Evolutionary conservation across 108 stramenopile genomes (phyloP).

Genomic region (Cyclotella baltica): DNA sequence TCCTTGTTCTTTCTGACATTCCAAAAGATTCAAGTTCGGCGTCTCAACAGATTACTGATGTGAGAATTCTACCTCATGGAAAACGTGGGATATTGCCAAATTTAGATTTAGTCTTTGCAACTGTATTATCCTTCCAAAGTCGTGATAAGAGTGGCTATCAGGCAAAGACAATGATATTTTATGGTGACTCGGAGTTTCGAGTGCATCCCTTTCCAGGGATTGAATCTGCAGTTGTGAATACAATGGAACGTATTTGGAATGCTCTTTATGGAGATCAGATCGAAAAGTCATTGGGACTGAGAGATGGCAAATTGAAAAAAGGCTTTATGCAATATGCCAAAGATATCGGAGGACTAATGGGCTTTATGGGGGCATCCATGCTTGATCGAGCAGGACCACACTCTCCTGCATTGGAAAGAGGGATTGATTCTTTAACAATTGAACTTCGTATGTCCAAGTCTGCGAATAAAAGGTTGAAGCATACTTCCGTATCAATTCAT

Average conservation of each 20-base stretch:
- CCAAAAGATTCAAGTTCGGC: neutral
- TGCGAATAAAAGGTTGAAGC: neutral
- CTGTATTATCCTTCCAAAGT: constrained; percentile 46
- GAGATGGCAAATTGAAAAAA: constrained; percentile 6
- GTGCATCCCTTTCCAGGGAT: constrained; percentile 27
- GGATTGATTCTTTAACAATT: constrained; percentile 85
- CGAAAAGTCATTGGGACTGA: constrained; percentile 19
- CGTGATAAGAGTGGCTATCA: constrained; percentile 7
- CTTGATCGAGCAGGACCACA: constrained; percentile 65
- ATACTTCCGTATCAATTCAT: constrained; percentile 26
- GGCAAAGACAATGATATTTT: constrained; percentile 21
- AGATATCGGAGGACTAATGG: constrained; percentile 59
- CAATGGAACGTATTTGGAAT: neutral
- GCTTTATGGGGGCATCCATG: constrained; percentile 47
- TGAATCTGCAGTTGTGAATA: constrained; percentile 1
- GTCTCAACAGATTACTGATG: constrained; percentile 22
- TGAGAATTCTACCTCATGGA: constrained; percentile 76
- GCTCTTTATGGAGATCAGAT: neutral
- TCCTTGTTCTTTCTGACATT: constrained; percentile 65
- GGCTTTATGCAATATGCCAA: constrained; percentile 51
- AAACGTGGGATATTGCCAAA: constrained; percentile 80
- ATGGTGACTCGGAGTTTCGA: constrained; percentile 38
- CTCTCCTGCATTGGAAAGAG: constrained; percentile 69
- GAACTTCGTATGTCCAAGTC: constrained; percentile 42
- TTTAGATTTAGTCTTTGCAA: constrained; percentile 83